phyloP scores from a whole-genome alignment of 1,284 basidiomycete genomes.

The Wallemia mellicola region DNA sequence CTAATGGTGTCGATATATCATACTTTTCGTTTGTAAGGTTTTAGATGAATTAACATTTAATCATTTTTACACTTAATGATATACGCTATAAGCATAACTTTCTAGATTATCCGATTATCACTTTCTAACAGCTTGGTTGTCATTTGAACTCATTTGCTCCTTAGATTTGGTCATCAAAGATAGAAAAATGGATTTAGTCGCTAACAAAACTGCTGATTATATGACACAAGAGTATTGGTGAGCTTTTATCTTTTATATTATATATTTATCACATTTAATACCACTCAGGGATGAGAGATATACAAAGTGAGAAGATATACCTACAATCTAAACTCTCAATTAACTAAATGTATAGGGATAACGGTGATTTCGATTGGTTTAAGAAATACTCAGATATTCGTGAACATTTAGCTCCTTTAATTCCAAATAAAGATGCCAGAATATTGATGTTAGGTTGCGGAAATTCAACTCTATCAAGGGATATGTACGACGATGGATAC shows the following conservation, averaged over 20 bases:
- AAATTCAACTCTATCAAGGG: conserved; percentile 48
- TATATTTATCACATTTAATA: neutral
- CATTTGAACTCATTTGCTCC: too few relatives aligned
- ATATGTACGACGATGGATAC: conserved; percentile 75
- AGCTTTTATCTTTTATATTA: neutral
- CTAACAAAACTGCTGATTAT: neutral
- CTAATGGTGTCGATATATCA: too few relatives aligned
- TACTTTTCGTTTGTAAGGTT: too few relatives aligned
- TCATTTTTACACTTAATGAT: too few relatives aligned
- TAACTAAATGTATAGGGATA: conserved; percentile 8
- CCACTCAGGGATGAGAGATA: conserved; percentile 34
- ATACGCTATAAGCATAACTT: too few relatives aligned
- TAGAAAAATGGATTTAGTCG: neutral
- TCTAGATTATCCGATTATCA: too few relatives aligned
- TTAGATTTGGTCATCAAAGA: too few relatives aligned
- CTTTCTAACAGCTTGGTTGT: too few relatives aligned
- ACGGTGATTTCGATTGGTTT: conserved; percentile 22
- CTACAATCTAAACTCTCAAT: neutral
- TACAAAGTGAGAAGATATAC: conserved; percentile 21
- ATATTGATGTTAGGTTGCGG: conserved; percentile 78
- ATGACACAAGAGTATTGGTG: neutral
- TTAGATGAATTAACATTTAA: too few relatives aligned
- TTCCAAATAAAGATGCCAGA: conserved; percentile 31
- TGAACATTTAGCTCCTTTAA: conserved; percentile 25
- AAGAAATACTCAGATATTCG: conserved; percentile 39